Percentiles rank a stretch among this genome's conserved stretches.
phyloP scores from a whole-genome alignment of 2,329 filamentous ascomycete genomes.

The Clarireedia monteithiana region DNA sequence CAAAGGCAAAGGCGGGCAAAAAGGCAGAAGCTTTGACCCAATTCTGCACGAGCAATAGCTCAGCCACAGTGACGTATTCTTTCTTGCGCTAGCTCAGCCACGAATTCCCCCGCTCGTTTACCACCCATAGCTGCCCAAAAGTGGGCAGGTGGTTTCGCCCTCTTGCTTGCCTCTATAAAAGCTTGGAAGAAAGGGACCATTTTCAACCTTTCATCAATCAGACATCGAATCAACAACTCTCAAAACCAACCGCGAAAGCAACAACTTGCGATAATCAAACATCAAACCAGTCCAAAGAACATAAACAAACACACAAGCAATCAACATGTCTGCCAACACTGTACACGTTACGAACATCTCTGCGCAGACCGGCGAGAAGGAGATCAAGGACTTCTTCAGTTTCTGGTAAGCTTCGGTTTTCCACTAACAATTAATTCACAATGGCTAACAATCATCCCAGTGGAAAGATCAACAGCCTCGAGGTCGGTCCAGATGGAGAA shows the following conservation, averaged over 20 bases:
- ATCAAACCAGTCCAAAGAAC: not conserved
- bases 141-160: too few species aligned
- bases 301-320: not conserved
- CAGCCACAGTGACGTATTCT: too few species aligned
- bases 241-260: not conserved
- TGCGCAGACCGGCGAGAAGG: slow-evolving; percentile 72
- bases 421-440: not conserved
- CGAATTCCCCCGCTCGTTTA: too few species aligned
- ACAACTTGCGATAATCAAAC: not conserved
- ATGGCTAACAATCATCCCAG: slow-evolving; percentile 37
- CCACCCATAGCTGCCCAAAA: too few species aligned
- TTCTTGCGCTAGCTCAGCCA: too few species aligned
- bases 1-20: too few species aligned
- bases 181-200: too few species aligned
- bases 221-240: not conserved
- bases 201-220: not conserved
- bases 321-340: slow-evolving; percentile 38
- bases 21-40: too few species aligned
- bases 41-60: too few species aligned
- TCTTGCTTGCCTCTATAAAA: too few species aligned
- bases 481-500: slow-evolving; percentile 60
- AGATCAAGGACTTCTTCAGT: slow-evolving; percentile 95
- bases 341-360: slow-evolving; percentile 90
- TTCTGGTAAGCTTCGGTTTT: slow-evolving; percentile 60
- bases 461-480: slow-evolving; percentile 83